These are phyloP conservation scores for Coemansia sp. DNA, from an alignment of 192 early-diverging fungal species.

Conservation along the genomic window DNA sequence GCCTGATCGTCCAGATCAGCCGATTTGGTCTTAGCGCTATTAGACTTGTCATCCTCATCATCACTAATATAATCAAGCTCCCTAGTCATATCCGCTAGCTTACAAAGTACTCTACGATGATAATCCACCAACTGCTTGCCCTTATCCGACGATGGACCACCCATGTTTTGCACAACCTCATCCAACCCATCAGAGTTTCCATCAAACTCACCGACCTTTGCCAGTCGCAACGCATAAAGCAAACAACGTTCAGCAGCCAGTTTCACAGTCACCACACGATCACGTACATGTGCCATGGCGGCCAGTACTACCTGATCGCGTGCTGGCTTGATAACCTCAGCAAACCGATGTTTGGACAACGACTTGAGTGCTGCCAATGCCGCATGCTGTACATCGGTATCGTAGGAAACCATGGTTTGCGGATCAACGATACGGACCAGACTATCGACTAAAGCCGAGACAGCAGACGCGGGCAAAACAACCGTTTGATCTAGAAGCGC, in stretches of 20 bases:
- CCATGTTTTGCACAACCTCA: conserved; percentile 51
- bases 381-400: conserved; percentile 53
- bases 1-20: not conserved
- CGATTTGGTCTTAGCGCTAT: not conserved
- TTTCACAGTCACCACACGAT: conserved; percentile 81
- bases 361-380: conserved; percentile 60
- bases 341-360: conserved; percentile 55
- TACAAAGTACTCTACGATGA: conserved; percentile 58
- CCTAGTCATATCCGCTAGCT: conserved; percentile 46
- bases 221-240: conserved; percentile 68
- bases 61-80: conserved; percentile 51
- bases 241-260: conserved; percentile 81
- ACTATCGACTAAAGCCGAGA: conserved; percentile 10
- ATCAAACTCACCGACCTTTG: conserved; percentile 28
- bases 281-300: conserved; percentile 72
- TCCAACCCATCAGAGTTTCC: conserved; percentile 28
- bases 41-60: conserved; percentile 27
- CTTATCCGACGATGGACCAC: conserved; percentile 50
- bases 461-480: not conserved
- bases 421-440: conserved; percentile 30
- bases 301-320: conserved; percentile 61
- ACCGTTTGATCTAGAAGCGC: conserved; percentile 21
- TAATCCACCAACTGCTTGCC: conserved; percentile 59
- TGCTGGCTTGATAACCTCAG: conserved; percentile 51
- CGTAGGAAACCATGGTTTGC: conserved; percentile 19